Conservation (phyloP, 208 protist species). For the Trypanosoma vivax region DNA sequence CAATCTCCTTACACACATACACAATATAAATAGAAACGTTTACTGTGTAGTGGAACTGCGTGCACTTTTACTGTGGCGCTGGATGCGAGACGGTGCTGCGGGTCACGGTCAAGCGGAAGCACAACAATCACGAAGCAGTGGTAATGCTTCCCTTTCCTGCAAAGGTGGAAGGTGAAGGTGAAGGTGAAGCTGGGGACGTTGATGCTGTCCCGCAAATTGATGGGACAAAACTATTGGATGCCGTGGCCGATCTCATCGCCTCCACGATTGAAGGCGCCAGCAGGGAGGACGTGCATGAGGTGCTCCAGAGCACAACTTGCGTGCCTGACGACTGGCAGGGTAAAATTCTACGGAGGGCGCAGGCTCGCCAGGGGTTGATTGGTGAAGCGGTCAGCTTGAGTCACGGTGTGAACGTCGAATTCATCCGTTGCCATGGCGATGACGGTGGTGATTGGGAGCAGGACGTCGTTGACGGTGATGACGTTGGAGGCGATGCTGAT, state of each 20-base stretch:
- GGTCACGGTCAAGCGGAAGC: no score
- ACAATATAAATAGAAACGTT: no score
- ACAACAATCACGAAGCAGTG: no score
- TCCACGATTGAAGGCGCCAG: slow-evolving; percentile 41
- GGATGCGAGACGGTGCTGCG: no score
- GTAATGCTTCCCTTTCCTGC: no score
- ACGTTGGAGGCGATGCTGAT: background rate
- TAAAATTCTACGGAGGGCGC: slow-evolving; percentile 18
- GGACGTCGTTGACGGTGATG: no score
- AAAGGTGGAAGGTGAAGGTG: background rate
- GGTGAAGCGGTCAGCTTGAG: background rate
- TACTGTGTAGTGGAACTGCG: no score
- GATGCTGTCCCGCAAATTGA: background rate
- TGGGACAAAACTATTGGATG: slow-evolving; percentile 16
- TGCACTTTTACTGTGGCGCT: no score
- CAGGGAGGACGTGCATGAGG: slow-evolving; percentile 31
- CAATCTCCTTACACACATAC: no score
- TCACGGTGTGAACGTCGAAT: background rate
- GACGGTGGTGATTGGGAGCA: background rate
- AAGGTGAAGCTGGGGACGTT: background rate
- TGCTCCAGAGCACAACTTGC: slow-evolving; percentile 8
- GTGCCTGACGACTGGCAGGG: slow-evolving; percentile 26
- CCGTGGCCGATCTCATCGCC: slow-evolving; percentile 47
- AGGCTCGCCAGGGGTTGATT: slow-evolving; percentile 1
- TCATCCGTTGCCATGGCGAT: background rate